These are phyloP conservation scores for Penicillium sumatraense DNA, from an alignment of 2,329 filamentous ascomycete genomes.

Conservation along the genomic window DNA sequence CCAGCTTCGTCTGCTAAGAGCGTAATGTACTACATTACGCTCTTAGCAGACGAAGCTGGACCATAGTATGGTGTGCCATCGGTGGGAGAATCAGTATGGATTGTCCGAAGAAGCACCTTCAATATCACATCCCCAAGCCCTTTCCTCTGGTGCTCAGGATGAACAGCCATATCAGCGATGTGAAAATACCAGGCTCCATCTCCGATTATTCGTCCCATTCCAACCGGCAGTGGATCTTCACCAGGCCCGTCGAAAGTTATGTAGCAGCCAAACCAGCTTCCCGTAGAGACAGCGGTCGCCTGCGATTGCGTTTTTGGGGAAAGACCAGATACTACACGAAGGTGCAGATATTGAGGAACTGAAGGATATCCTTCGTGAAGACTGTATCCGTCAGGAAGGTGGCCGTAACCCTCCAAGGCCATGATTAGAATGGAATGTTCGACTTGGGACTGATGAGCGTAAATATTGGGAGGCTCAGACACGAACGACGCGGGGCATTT, in stretches of 20 bases:
- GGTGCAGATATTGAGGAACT: conserved; percentile 42
- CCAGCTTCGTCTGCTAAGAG: conserved; percentile 54
- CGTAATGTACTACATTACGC: too few species aligned
- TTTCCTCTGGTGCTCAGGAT: conserved; percentile 53
- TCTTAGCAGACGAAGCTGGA: too few species aligned
- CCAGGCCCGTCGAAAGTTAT: conserved; percentile 31
- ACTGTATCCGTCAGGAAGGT: conserved; percentile 41
- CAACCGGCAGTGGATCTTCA: conserved; percentile 35
- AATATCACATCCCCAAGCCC: conserved; percentile 54
- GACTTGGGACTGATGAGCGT: background rate
- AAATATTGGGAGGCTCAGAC: background rate
- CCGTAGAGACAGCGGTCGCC: conserved; percentile 38
- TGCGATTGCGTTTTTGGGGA: conserved; percentile 44
- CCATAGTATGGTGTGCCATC: conserved; percentile 39
- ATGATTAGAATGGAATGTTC: background rate
- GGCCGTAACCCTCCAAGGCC: background rate
- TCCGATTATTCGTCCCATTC: conserved; percentile 57
- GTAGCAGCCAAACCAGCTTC: conserved; percentile 52
- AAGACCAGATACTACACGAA: conserved; percentile 44
- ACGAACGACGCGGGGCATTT: background rate
- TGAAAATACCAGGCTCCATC: conserved; percentile 59
- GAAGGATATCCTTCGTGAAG: conserved; percentile 42
- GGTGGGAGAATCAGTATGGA: conserved; percentile 45
- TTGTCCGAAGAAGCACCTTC: conserved; percentile 47
- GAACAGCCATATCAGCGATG: conserved; percentile 57